phyloP scores from a whole-genome alignment of 805 yeast genomes.

The Wickerhamomyces ciferrii region DNA sequence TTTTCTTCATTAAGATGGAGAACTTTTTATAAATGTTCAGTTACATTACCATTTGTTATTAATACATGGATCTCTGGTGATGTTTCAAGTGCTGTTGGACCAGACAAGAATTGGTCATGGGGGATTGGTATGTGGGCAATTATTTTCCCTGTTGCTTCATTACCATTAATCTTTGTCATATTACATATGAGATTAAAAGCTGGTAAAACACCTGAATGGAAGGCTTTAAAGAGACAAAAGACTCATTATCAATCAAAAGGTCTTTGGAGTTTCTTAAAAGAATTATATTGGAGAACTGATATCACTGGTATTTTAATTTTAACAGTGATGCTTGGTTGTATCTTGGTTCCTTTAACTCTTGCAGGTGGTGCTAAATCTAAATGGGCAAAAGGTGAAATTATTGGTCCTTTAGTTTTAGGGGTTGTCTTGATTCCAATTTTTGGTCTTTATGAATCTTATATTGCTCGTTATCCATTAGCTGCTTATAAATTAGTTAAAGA shows the following conservation, averaged over 20 bases:
- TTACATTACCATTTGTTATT: conserved; percentile 68
- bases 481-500: conserved; percentile 57
- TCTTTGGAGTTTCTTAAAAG: conserved; percentile 21
- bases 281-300: conserved; percentile 61
- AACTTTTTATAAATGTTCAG: conserved; percentile 55
- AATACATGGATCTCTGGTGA: conserved; percentile 76
- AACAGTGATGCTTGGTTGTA: conserved; percentile 52
- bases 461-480: conserved; percentile 55
- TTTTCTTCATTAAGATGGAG: conserved; percentile 69
- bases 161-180: conserved; percentile 52
- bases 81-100: conserved; percentile 34
- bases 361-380: conserved; percentile 56
- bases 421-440: conserved; percentile 54
- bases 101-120: conserved; percentile 53
- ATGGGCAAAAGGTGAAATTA: conserved; percentile 58
- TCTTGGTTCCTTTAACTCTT: conserved; percentile 68
- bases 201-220: conserved; percentile 47
- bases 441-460: conserved; percentile 50
- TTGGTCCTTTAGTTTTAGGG: conserved; percentile 70
- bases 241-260: conserved; percentile 34
- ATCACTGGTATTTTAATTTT: conserved; percentile 55
- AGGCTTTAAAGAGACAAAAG: conserved; percentile 32
- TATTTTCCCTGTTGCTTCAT: conserved; percentile 57
- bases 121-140: conserved; percentile 79
- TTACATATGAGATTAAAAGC: conserved; percentile 54